Conservation (phyloP, 805 yeast genomes). For the Metschnikowia dekortorum region DNA sequence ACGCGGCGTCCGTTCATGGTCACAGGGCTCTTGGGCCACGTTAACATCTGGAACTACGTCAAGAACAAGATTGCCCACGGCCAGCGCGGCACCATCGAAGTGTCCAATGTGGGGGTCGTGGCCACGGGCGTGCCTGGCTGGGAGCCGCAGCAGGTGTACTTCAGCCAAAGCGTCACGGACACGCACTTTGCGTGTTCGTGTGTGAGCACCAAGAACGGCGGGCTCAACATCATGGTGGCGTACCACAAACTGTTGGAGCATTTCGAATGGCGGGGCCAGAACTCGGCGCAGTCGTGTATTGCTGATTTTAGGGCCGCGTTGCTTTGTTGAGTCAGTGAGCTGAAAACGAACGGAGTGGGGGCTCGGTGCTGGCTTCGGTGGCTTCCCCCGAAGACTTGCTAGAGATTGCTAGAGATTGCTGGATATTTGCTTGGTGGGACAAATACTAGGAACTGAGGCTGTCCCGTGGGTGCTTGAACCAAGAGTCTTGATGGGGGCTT, state of each 20-base stretch:
- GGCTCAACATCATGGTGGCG: constrained; percentile 10
- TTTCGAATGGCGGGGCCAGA: background rate
- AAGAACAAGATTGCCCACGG: background rate
- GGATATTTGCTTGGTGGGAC: too few species aligned
- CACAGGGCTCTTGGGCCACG: constrained; percentile 6
- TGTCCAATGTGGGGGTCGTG: constrained; percentile 13
- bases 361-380: too few species aligned
- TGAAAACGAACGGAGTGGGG: too few species aligned
- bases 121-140: constrained; percentile 3
- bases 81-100: constrained; percentile 11
- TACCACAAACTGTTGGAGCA: constrained; percentile 7
- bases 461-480: too few species aligned
- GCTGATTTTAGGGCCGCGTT: background rate
- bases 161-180: constrained; percentile 12
- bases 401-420: too few species aligned
- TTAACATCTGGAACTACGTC: constrained; percentile 9
- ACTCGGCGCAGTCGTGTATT: constrained; percentile 4
- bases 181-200: constrained; percentile 11
- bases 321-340: background rate
- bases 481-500: too few species aligned
- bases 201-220: constrained; percentile 12
- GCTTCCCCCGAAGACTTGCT: too few species aligned
- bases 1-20: constrained; percentile 5
- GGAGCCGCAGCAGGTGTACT: constrained; percentile 7
- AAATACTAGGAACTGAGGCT: too few species aligned